Percentiles rank a stretch among this genome's conserved stretches.
Conservation (phyloP, 352 stramenopile genomes). For the Globisporangium barbulae region DNA sequence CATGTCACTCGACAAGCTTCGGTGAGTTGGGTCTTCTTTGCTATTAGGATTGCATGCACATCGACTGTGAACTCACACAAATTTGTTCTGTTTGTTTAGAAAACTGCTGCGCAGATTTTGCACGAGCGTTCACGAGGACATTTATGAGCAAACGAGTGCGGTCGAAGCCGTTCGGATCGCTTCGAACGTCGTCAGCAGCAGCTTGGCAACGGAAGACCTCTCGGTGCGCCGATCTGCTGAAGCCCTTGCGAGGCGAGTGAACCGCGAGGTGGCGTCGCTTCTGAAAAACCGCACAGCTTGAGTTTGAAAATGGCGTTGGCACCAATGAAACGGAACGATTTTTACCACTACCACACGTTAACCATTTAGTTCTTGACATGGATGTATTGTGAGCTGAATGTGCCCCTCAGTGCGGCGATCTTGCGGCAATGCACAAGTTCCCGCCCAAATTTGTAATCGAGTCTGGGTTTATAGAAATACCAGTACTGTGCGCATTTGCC, state of each 20-base stretch:
- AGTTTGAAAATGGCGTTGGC: neutral
- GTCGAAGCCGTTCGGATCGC: conserved; percentile 12
- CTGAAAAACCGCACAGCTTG: conserved; percentile 12
- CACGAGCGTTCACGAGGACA: conserved; percentile 2
- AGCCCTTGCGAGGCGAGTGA: conserved; percentile 9
- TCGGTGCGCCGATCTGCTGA: conserved; percentile 13
- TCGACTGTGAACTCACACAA: neutral
- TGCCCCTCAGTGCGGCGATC: no score
- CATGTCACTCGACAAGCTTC: conserved; percentile 9
- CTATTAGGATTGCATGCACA: neutral
- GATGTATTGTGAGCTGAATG: no score
- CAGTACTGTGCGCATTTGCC: no score
- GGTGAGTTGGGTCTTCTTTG: neutral
- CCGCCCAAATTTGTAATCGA: no score
- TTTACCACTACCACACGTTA: neutral
- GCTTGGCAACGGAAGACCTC: conserved; percentile 17
- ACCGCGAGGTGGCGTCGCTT: conserved; percentile 10
- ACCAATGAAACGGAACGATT: neutral
- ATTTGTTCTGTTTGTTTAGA: neutral
- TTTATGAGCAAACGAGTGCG: conserved; percentile 5
- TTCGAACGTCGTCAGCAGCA: conserved; percentile 2
- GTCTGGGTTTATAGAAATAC: no score
- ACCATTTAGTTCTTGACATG: neutral
- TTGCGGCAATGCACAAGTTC: no score
- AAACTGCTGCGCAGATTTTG: conserved; percentile 8